Base-by-base conservation (phyloP, 2,329 filamentous ascomycete species). In the Basipetospora chlamydospora region DNA sequence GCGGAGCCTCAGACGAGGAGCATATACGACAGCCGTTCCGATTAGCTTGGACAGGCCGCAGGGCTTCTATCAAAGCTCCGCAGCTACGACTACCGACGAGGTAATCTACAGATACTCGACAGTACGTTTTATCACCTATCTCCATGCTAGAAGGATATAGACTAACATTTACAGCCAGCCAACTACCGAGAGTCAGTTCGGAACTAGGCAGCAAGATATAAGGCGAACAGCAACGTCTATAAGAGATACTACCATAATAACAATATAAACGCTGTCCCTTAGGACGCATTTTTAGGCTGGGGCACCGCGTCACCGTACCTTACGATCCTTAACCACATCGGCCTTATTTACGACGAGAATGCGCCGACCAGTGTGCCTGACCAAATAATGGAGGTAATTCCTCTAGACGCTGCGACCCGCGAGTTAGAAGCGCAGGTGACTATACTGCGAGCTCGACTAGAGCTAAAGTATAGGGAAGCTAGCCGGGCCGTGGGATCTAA, bases 281-380 rank as follows among this genome's bases (percentile, higher is more conserved):
- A 34, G 13, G 32, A 34, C 13, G 32, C 32, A 11, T 34, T 34
- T 13, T 12, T 34, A 17, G 21, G n/a, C 2, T 21, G 21, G 20
- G 32, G 21, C 22, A 34, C 32, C 8, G 15, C 9, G 6, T 34
- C 22, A 7, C 32, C 32, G 2, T 17, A 26, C 32, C 5, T 26
- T 6, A 6, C 32, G 13, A 34, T 34, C 12, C n/a, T 34, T 21
- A 25, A 15, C 16, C 6, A 34, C 32, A 8, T 26, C 6, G 32
- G 32, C 5, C n/a, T 34, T 7, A n/a, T 22, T 20, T 33, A 18
- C 30, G 22, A 34, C 13, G 22, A 34, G 32, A 34, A 34, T 16
- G 32, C 32, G 12, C 21, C 22, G 20, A 26, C 12, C 4, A 15
- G 9, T 4, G 30, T 33, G 32, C 32, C n/a, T 8, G 20, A 34